Base-by-base conservation (phyloP, 495 filamentous ascomycete genomes). In the Neurospora sp. region DNA sequence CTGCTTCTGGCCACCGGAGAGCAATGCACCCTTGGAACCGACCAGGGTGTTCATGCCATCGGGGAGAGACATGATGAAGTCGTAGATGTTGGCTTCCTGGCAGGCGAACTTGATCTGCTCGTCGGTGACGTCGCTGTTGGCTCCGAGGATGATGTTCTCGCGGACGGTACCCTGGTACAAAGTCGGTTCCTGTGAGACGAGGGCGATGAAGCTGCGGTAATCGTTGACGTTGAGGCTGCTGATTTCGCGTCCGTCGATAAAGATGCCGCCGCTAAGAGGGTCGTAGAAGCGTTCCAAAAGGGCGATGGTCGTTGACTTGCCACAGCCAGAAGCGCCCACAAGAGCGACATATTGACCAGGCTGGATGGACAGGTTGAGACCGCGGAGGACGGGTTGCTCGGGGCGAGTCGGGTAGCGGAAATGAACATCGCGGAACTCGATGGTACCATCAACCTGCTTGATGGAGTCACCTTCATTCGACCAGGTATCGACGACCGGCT, bases 1-100 rank as follows among this genome's bases (percentile, higher is more conserved):
- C 80, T 96, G 93, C 79, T 91, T 91, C 82, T 97, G 93, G 0
- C 93, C 93, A 14, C 93, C 93, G 2, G 89, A 92, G 66, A 97
- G 87, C 70, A 88, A 84, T 16, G 88, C 85, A 6, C 92, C 92
- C 76, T 89, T 89, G 23, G 86, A 87, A 0, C 93, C 92, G 41
- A 91, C 89, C 8, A 84, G 77, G 0, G 92, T 93, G 71, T 86
- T 82, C 77, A 90, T 89, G 0, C 90, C 89, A 10, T 89, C 84
- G 0, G 92, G 91, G 6, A 93, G 81, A 1, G 88, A 89, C 8
- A 82, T 77, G 75, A 93, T 88, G 75, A 93, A 92, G 69, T 92
- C 90, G 76, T 88, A 86, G 72, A 91, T 89, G 74, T 91, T 89
- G 39, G 92, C 91, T 71, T 90, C 85, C 69, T 85, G 83, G 78